Conservation (phyloP, 176 grass and related monocot genomes). For the Ananas comosus region DNA sequence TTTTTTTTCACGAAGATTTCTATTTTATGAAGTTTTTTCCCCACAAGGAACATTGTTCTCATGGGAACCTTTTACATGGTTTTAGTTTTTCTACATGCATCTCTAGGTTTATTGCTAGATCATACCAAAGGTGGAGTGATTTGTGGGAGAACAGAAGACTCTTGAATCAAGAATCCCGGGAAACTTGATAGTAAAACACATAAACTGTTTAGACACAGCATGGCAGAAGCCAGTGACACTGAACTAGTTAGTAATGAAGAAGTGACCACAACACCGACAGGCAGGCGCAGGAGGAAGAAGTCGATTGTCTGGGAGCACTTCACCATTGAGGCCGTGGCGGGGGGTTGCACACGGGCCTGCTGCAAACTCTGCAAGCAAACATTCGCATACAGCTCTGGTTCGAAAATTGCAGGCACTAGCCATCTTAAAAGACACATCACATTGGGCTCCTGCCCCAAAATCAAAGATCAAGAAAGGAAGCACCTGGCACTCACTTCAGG, state of each 20-base stretch:
- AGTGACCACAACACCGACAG: constrained; percentile 12
- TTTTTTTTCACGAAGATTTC: no score
- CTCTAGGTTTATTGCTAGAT: no score
- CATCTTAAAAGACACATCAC: constrained; percentile 70
- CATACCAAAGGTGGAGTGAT: no score
- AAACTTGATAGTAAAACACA: no score
- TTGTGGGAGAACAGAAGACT: no score
- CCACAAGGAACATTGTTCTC: no score
- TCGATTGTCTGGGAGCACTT: constrained; percentile 62
- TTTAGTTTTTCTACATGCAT: no score
- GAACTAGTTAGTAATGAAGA: constrained; percentile 14
- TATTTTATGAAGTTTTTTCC: no score
- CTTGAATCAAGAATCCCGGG: no score
- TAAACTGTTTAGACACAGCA: neutral
- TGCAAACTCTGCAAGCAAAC: constrained; percentile 69
- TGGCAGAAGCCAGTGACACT: constrained; percentile 3
- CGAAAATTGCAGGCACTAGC: constrained; percentile 58
- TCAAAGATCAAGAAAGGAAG: constrained; percentile 33
- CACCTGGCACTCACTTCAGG: constrained; percentile 13
- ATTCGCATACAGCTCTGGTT: constrained; percentile 51
- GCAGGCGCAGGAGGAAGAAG: constrained; percentile 40
- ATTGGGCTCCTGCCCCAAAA: constrained; percentile 48
- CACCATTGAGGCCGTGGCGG: constrained; percentile 39
- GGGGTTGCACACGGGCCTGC: constrained; percentile 47
- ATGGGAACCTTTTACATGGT: no score